Base-by-base conservation (phyloP, 345 rosid species). In the Pistacia integerrima region DNA sequence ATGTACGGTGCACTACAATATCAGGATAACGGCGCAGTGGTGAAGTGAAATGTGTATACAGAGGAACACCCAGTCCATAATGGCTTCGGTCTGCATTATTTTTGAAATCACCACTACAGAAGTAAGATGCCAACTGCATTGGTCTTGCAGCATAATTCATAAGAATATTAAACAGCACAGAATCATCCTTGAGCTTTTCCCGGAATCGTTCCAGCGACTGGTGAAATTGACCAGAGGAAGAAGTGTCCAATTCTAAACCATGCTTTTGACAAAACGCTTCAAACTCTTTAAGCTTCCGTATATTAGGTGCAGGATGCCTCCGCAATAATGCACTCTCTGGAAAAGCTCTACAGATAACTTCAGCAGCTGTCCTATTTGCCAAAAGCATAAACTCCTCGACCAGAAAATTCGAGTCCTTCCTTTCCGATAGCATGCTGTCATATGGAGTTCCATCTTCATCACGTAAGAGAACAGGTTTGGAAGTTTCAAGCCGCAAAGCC, bases 321-420 rank as follows among this genome's bases (percentile, higher is more conserved):
- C 94, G 86, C 79, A 95, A 81, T 77, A 95, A 75, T 48, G 99
- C 89, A 54, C 82, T 64, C 75, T 90, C 86, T 14, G 97, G 99
- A 84, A 88, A 93, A 82, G 94, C 93, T 86, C 91, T 88, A 63
- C 90, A 87, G 74, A 90, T 90, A 79, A 95, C 86, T 85, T 95
- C 97, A 73, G 99, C 99, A 14, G 92, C 92, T 16, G 99, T 93
- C 70, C 64, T 82, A 74, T 92, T 95, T 12, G 99, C 99, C 84
- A 95, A 83, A 76, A 95, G 96, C 98, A 95, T 93, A 70, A 95
- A 90, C 87, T 95, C 99, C 89, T 92, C 98, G 60, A 95, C 92
- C 44, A 95, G 85, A 78, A 87, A 84, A 74, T 87, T 88, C 2
- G 94, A 93, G 74, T 84, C 89, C 69, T 74, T 86, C 71, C 57